phyloP scores from a whole-genome alignment of 805 yeast genomes.

The Isabelozyma heimii region DNA sequence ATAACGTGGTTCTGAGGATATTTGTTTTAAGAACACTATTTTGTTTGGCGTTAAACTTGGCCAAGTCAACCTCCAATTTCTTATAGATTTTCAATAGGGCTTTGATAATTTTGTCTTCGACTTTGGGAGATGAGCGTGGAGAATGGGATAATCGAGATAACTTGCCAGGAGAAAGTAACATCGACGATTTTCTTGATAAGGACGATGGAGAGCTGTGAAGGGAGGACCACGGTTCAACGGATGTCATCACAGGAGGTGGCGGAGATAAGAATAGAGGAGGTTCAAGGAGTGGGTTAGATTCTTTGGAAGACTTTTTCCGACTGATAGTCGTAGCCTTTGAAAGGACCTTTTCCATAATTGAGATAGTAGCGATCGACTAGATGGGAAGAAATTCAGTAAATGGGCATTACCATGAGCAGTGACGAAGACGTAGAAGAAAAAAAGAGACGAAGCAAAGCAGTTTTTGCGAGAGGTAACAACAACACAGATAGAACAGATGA shows the following conservation, averaged over 20 bases:
- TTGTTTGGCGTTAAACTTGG: slow-evolving; percentile 41
- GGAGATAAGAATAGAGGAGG: slow-evolving; percentile 1
- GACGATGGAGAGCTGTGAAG: slow-evolving; percentile 1
- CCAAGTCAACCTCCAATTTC: slow-evolving; percentile 41
- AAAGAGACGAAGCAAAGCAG: not conserved
- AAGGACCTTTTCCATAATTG: slow-evolving; percentile 16
- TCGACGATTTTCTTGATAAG: not conserved
- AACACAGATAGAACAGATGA: too few relatives aligned
- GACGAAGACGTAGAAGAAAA: not conserved
- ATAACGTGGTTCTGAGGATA: slow-evolving; percentile 44
- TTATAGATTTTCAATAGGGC: slow-evolving; percentile 30
- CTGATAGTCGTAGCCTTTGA: slow-evolving; percentile 11
- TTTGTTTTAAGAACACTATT: slow-evolving; percentile 42
- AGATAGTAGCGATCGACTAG: not conserved
- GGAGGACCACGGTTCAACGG: slow-evolving; percentile 7
- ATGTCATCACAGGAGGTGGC: slow-evolving; percentile 4
- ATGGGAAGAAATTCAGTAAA: too few relatives aligned
- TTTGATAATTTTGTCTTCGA: slow-evolving; percentile 12
- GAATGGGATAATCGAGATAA: not conserved
- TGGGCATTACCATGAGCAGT: not conserved
- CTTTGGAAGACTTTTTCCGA: slow-evolving; percentile 12
- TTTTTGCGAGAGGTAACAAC: too few relatives aligned
- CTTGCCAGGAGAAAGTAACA: not conserved
- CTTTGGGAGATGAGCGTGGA: not conserved
- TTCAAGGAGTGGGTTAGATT: slow-evolving; percentile 1